Evolutionary conservation across 305 asterid genomes (phyloP), one percentile per base, ranked within the genome.

Genomic region (Salvia sclarea): DNA sequence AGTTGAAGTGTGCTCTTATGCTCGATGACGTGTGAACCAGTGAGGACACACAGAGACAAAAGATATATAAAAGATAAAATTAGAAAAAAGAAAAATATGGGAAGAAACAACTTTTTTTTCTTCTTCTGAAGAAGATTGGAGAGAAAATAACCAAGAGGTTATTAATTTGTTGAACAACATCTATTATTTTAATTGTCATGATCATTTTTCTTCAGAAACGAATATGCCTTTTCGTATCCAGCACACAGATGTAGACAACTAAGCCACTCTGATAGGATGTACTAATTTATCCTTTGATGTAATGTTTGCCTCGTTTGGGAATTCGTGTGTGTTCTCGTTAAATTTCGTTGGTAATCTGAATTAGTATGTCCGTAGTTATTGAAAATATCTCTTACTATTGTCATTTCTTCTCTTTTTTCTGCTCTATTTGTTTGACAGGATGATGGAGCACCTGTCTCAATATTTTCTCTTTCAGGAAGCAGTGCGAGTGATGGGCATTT

Each of bases 401-500:
- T 22, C 49, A 52, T 64, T 21, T 47, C 33, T 12, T 49, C 50
- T 28, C 52, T 58, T 38, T 30, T 20, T 8, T 24, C 14, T 59
- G 56, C 41, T 16, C 66, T 59, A 43, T 66, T 64, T 50, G 63
- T 78, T 65, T 58, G 37, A 73, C 87, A 91, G 99, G 99, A 91
- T 43, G 99, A 91, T 49, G 99, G 98, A 62, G 75, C 96, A 70
- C 91, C 96, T 73, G 99, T 94, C 68, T 94, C 99, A 58, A 77
- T 94, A 75, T 94, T 94, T 79, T 86, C 95, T 72, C 96, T 94
- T 77, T 84, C 95, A 13, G 99, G 99, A 68, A 88, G 89, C 78
- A 89, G 80, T 70, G 85, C 85, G 11, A 91, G 77, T 40, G 99
- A 94, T 78, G 97, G 96, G 10, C 99, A 89, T 83, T 83, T 94